These are phyloP conservation scores for Apiotrichum domesticum DNA, from an alignment of 1,284 basidiomycete genomes.

Conservation along the genomic window DNA sequence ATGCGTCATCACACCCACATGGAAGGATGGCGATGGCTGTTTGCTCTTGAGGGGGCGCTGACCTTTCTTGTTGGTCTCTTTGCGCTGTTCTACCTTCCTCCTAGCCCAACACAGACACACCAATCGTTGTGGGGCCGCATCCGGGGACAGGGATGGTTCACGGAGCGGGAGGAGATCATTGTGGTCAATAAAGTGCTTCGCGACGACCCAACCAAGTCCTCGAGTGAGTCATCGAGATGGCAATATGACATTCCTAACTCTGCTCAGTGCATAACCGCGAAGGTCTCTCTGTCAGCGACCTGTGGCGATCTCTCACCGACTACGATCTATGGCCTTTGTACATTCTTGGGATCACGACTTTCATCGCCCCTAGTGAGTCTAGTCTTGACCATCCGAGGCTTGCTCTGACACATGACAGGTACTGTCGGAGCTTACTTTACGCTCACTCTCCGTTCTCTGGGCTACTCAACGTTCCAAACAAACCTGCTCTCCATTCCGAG, in stretches of 20 bases:
- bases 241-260: not conserved
- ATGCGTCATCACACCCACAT: constrained; percentile 33
- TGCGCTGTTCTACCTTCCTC: constrained; percentile 34
- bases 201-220: constrained; percentile 47
- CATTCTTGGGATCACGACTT: constrained; percentile 26
- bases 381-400: too few relatives aligned
- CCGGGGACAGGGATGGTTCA: constrained; percentile 45
- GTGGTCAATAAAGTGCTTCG: constrained; percentile 49
- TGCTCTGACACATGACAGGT: too few relatives aligned
- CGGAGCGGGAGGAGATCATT: constrained; percentile 47
- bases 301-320: constrained; percentile 37
- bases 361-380: constrained; percentile 14
- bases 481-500: constrained; percentile 43
- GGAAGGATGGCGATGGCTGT: constrained; percentile 46
- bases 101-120: constrained; percentile 42
- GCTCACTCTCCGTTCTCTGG: constrained; percentile 15
- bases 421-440: constrained; percentile 37
- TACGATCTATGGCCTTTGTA: constrained; percentile 48
- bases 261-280: constrained; percentile 48
- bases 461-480: constrained; percentile 43
- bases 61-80: constrained; percentile 27
- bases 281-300: constrained; percentile 27
- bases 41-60: constrained; percentile 41
- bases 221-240: not conserved
- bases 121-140: constrained; percentile 13